Evolutionary conservation across 1,284 basidiomycete genomes (phyloP).

Genomic region (Austroboletus olivaceoglutinosus): DNA sequence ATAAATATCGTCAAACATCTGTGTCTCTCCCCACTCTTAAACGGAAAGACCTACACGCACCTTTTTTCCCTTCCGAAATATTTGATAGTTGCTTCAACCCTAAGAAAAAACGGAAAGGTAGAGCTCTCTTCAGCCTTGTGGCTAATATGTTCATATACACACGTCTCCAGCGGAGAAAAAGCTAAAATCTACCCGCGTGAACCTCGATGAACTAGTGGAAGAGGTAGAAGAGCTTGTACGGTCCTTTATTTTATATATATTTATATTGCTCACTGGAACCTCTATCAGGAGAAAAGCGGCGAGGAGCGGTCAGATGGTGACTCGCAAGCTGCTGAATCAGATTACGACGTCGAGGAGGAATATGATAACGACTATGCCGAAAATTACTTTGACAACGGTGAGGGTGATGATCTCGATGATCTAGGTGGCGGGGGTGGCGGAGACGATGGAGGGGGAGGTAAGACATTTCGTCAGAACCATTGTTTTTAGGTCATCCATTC

Average conservation of each 20-base stretch:
- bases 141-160: not conserved
- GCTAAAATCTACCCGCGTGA: conserved; percentile 44
- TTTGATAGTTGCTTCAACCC: conserved; percentile 78
- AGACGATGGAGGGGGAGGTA: conserved; percentile 56
- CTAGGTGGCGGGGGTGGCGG: conserved; percentile 65
- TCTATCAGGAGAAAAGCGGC: conserved; percentile 59
- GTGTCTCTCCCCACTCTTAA: conserved; percentile 62
- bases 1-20: conserved; percentile 68
- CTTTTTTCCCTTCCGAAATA: conserved; percentile 75
- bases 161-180: conserved; percentile 34
- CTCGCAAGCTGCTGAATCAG: conserved; percentile 59
- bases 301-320: conserved; percentile 63
- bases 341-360: conserved; percentile 82
- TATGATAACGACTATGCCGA: conserved; percentile 84
- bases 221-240: conserved; percentile 60
- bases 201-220: conserved; percentile 64
- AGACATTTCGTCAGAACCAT: conserved; percentile 1
- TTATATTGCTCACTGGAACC: not conserved
- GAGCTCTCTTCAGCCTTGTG: not conserved
- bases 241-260: not conserved
- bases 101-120: conserved; percentile 58
- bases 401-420: conserved; percentile 73
- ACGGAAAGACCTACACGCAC: conserved; percentile 63
- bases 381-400: conserved; percentile 84
- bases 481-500: not conserved